Base-by-base conservation (phyloP, 495 filamentous ascomycete species). In the Neurospora sp. region DNA sequence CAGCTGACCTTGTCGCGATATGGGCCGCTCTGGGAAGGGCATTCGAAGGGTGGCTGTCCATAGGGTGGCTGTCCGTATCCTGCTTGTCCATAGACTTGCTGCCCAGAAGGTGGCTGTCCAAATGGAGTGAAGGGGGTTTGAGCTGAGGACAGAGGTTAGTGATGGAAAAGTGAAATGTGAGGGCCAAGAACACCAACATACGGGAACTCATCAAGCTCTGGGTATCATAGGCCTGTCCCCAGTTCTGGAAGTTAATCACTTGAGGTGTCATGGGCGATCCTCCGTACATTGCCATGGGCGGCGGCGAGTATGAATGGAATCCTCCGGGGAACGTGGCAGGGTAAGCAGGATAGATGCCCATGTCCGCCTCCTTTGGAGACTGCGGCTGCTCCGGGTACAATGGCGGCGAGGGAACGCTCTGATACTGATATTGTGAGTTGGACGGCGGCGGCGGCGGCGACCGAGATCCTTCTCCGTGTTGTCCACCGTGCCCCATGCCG, bases 1-100 rank as follows among this genome's bases (percentile, higher is more conserved):
- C 89, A 91, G 69, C 84, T 87, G 38, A 81, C 76, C 11, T 87
- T 84, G 18, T 20, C 27, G 48, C 42, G 48, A 31, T 40, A 69
- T 12, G 48, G 71, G 59, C 40, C 40, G 37, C 61, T 37, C 14
- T 20, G 71, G 16, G 71, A 46, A 40, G 31, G 3, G 53, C 53
- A 66, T 66, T 66, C 27, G 53, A 66, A 66, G 53, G 53, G 27
- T 16, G 53, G 53, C 53, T 61, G 53, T 61, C 12, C 27, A 61
- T 35, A 16, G 22, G 53, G 53, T 3, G 53, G 27, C 14, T 66
- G 27, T 35, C 53, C 53, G 7, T 66, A 35, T 66, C 53, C 27
- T 66, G 12, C 27, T 66, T 66, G 53, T 31, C 53, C 53, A 35
- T 66, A 66, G 53, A 61, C 53, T 35, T 27, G 53, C 53, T 61